Evolutionary conservation across 495 filamentous ascomycete genomes (phyloP), one percentile per base, ranked within the genome.

Genomic region (Penicillium parvum): DNA sequence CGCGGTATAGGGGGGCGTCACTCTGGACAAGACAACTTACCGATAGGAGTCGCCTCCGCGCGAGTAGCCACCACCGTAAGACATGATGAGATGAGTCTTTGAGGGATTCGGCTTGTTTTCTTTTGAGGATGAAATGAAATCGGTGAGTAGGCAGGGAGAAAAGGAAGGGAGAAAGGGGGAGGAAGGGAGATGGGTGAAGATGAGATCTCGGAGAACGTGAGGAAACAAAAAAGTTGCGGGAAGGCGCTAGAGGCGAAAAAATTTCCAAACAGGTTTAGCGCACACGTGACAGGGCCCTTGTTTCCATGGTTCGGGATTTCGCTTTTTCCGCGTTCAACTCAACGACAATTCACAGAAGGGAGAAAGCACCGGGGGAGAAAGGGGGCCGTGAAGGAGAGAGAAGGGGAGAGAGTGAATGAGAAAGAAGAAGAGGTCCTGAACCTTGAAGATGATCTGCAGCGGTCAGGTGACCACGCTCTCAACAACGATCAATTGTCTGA

Each of bases 1-100:
- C 10, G 37, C 16, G 32, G 10, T 17, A 3, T 15, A 11, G 3
- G 40, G 37, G 16, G 19, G 23, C 12, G 12, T 25, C 18, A 16
- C 26, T 28, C n/a, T 19, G 32, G 18, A 41, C 16, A 9, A 38
- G 42, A 36, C 7, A 29, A 69, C 66, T 47, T 67, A 70, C 66
- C 66, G 68, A 55, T 70, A 70, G 36, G 65, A 67, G 43, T 71
- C 64, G 38, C 65, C 68, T 28, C 64, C 63, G 60, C 75, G 61
- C 25, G 59, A 62, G 44, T 66, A 83, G 52, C 83, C 83, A 55
- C 83, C 84, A 53, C 84, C 79, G 78, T 86, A 88, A 69, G 82
- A 87, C 84, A 86, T 82, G 59, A 52, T 68, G 58, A 49, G 33
- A n/a, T n/a, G 37, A 7, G 11, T 60, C 47, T 55, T 37, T 57